A percentile compares a stretch with the other conserved stretches of the same genome.
Conservation (phyloP, 2,329 filamentous ascomycete genomes). For the Colletotrichum echinochloae region DNA sequence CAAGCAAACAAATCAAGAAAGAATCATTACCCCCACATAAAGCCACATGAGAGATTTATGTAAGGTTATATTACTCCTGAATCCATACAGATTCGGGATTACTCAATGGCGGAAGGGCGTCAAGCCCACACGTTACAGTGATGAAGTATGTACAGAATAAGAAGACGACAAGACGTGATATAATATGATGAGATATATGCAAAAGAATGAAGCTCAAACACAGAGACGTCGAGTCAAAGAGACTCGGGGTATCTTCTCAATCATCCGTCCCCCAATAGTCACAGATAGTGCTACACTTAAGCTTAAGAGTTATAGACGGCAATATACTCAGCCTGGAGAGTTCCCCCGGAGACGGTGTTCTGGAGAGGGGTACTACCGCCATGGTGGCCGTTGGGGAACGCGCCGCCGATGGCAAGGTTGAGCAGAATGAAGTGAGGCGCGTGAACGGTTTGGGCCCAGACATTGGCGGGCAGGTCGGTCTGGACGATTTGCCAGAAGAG, state of each 20-base stretch:
- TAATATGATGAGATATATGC: background rate
- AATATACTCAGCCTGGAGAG: slow-evolving; percentile 41
- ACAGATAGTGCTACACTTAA: no score
- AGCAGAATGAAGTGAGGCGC: slow-evolving; percentile 52
- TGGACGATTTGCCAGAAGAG: slow-evolving; percentile 46
- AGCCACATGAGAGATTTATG: no score
- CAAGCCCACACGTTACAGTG: no score
- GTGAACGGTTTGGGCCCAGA: slow-evolving; percentile 50
- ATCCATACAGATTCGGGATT: no score
- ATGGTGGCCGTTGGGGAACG: slow-evolving; percentile 47
- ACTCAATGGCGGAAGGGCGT: no score
- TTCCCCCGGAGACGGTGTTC: slow-evolving; percentile 40
- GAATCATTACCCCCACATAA: no score
- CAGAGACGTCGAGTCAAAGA: accelerated
- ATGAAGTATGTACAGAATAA: no score
- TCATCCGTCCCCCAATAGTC: background rate
- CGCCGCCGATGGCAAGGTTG: slow-evolving; percentile 55
- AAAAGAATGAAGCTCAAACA: background rate
- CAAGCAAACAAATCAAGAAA: no score
- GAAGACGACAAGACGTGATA: no score
- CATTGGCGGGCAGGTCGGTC: slow-evolving; percentile 45
- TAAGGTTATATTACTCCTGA: no score
- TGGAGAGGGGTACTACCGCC: slow-evolving; percentile 29
- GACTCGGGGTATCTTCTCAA: no score
- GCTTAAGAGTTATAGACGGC: slow-evolving; percentile 41